These are phyloP conservation scores for Orbilia oligospora DNA, from an alignment of 2,329 filamentous ascomycete species.

Conservation along the genomic window DNA sequence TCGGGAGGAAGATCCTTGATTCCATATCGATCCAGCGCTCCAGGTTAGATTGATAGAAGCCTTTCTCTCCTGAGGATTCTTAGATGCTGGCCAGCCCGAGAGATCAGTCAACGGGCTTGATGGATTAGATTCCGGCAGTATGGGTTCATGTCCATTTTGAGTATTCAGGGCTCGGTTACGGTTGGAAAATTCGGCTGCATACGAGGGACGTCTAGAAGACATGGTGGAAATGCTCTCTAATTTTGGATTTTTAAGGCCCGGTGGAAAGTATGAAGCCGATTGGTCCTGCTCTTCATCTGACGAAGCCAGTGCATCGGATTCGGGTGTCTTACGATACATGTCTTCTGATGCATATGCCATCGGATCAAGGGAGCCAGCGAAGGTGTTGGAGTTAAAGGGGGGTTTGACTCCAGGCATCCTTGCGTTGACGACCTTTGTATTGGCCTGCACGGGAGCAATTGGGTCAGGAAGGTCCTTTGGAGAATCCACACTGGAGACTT, in stretches of 20 bases:
- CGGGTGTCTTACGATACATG: conserved; percentile 80
- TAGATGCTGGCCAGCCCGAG: conserved; percentile 67
- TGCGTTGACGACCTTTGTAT: conserved; percentile 53
- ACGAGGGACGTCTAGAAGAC: conserved; percentile 80
- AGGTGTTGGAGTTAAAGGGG: conserved; percentile 58
- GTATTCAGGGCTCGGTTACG: conserved; percentile 77
- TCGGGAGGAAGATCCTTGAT: conserved; percentile 78
- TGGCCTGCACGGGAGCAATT: conserved; percentile 51
- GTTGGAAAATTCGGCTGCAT: conserved; percentile 83
- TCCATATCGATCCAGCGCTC: conserved; percentile 84
- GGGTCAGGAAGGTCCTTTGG: conserved; percentile 63
- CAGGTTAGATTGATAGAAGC: conserved; percentile 67
- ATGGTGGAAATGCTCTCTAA: conserved; percentile 65
- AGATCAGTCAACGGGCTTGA: conserved; percentile 81
- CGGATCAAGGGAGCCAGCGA: conserved; percentile 54
- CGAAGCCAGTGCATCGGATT: conserved; percentile 92
- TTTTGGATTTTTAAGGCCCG: conserved; percentile 72
- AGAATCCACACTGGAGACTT: conserved; percentile 64
- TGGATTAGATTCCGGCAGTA: conserved; percentile 83
- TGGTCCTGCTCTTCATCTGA: conserved; percentile 91
- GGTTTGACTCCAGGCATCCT: conserved; percentile 58
- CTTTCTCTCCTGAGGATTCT: conserved; percentile 73
- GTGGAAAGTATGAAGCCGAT: conserved; percentile 71
- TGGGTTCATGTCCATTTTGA: conserved; percentile 81
- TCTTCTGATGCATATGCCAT: conserved; percentile 59